A percentile compares a stretch with the other conserved stretches of the same genome.
Conservation (phyloP, 352 stramenopile species). For the Phytopythium chamaehyphon region DNA sequence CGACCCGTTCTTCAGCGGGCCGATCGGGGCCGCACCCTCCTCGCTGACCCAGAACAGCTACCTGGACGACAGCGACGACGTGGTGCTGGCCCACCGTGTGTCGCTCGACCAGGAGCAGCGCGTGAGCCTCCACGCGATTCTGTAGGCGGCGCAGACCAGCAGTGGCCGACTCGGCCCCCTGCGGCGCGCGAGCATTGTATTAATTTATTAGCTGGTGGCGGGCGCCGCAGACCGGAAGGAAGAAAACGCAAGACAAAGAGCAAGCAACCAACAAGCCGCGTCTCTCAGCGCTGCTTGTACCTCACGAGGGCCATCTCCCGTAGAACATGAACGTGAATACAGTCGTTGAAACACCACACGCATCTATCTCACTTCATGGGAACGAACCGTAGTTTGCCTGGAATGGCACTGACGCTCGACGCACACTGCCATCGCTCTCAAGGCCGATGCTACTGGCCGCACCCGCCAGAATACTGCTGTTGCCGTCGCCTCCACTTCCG, state of each 20-base stretch:
- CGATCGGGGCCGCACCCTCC: background rate
- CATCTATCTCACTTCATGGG: conserved; percentile 4
- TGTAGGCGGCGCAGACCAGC: conserved; percentile 19
- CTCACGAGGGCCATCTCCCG: background rate
- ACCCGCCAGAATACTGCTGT: background rate
- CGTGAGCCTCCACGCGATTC: conserved; percentile 60
- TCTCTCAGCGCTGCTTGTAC: background rate
- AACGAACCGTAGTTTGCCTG: conserved; percentile 19
- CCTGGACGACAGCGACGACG: conserved; percentile 36
- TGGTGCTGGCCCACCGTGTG: conserved; percentile 52
- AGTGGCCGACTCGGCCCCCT: background rate
- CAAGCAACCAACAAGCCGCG: background rate
- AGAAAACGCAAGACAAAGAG: background rate
- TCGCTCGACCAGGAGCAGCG: conserved; percentile 57
- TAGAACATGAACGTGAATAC: conserved; percentile 1
- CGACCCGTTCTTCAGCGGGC: conserved; percentile 8
- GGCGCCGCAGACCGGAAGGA: background rate
- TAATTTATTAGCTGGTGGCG: conserved; percentile 9
- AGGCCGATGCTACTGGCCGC: background rate
- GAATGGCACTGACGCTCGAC: conserved; percentile 1
- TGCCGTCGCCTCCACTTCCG: background rate
- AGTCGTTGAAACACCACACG: background rate
- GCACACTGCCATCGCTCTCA: background rate
- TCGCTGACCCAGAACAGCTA: conserved; percentile 15
- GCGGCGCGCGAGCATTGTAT: background rate